A percentile compares a stretch with the other conserved stretches of the same genome.
phyloP scores from a whole-genome alignment of 768 basidiomycete species.

The Kwoniella shandongensis region DNA sequence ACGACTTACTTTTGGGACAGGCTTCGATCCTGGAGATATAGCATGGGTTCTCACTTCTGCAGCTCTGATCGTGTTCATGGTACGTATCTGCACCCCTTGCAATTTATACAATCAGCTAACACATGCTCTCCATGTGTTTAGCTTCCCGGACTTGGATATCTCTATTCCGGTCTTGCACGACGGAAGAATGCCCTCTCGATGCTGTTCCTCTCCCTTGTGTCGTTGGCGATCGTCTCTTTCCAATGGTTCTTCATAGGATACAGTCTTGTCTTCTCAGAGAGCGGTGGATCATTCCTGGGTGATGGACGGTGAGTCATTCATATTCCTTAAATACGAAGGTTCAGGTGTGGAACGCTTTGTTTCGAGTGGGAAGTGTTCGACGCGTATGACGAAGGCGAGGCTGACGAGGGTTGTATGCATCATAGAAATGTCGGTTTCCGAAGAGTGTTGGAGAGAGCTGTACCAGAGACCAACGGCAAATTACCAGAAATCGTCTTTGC shows the following conservation, averaged over 20 bases:
- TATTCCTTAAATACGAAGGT: no score
- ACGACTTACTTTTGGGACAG: conserved; percentile 10
- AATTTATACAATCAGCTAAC: background rate
- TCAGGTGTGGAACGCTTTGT: no score
- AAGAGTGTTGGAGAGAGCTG: conserved; percentile 48
- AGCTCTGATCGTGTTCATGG: conserved; percentile 48
- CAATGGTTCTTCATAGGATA: conserved; percentile 56
- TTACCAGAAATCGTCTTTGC: conserved; percentile 52
- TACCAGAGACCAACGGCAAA: conserved; percentile 53
- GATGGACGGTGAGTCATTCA: conserved; percentile 40
- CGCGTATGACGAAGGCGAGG: no score
- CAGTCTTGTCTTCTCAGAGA: conserved; percentile 50
- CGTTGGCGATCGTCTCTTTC: conserved; percentile 60
- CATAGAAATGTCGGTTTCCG: conserved; percentile 50
- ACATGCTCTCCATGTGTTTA: conserved; percentile 5
- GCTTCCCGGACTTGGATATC: conserved; percentile 51
- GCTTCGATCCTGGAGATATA: conserved; percentile 47
- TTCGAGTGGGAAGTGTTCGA: no score
- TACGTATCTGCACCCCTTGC: conserved; percentile 17
- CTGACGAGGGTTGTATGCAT: background rate
- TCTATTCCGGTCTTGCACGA: conserved; percentile 82
- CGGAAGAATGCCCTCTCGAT: conserved; percentile 91
- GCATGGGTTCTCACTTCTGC: conserved; percentile 41
- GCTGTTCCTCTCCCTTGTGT: conserved; percentile 77
- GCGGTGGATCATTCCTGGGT: conserved; percentile 51